Evolutionary conservation across 345 rosid genomes (phyloP).

Genomic region (Sisymbrium irio): DNA sequence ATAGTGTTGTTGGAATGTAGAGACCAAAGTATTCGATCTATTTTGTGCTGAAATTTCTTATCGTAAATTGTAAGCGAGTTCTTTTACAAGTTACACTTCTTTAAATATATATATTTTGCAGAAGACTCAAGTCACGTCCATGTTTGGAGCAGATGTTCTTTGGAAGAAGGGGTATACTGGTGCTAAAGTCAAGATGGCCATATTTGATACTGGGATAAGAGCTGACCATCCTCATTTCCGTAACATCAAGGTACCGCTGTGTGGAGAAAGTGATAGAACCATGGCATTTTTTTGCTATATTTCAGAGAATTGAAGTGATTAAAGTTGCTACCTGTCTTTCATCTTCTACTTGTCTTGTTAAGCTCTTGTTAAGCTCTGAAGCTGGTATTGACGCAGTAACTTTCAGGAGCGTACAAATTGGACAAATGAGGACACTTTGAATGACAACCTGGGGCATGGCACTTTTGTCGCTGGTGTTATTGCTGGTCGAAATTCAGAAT

Average conservation of each 20-base stretch:
- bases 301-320: not conserved
- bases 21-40: not conserved
- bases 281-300: not conserved
- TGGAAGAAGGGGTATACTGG: conserved; percentile 94
- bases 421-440: conserved; percentile 94
- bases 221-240: conserved; percentile 94
- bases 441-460: conserved; percentile 99
- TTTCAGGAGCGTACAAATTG: conserved; percentile 95
- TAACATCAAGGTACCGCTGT: conserved; percentile 69
- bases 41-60: not conserved
- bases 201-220: conserved; percentile 96
- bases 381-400: conserved; percentile 37
- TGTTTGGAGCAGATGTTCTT: conserved; percentile 89
- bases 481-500: conserved; percentile 83
- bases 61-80: conserved; percentile 2
- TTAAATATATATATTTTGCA: conserved; percentile 21
- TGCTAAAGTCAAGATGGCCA: conserved; percentile 94
- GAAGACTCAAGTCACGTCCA: conserved; percentile 90
- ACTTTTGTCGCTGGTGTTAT: conserved; percentile 98
- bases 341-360: not conserved
- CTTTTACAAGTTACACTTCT: conserved; percentile 6
- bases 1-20: not conserved
- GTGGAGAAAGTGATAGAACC: not conserved
- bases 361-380: conserved; percentile 28
- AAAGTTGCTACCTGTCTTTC: not conserved